Evolutionary conservation across 495 filamentous ascomycete genomes (phyloP).

Genomic region (Saxophila tyrrhenica): DNA sequence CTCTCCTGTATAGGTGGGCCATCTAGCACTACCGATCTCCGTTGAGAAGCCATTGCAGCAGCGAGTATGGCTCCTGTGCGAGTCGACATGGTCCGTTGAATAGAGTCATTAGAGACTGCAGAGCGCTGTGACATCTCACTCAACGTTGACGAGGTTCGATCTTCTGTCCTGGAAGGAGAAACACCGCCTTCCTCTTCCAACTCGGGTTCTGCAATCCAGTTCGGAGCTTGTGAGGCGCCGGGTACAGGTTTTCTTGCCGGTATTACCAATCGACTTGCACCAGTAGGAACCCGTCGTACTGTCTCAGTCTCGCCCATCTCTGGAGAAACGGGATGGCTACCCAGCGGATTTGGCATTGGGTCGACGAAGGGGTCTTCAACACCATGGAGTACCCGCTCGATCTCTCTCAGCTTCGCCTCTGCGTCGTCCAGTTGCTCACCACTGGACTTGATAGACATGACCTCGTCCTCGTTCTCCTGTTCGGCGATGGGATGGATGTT

Average conservation of each 20-base stretch:
- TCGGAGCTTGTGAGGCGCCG: constrained; percentile 13
- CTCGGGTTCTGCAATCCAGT: constrained; percentile 44
- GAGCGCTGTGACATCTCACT: constrained; percentile 38
- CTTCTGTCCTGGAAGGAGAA: constrained; percentile 39
- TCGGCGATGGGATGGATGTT: constrained; percentile 59
- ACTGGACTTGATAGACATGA: constrained; percentile 10
- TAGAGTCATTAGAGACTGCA: constrained; percentile 22
- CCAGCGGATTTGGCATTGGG: constrained; percentile 26
- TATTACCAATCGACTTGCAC: background rate
- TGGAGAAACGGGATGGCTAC: constrained; percentile 19
- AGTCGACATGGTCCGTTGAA: constrained; percentile 29
- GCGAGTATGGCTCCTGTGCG: constrained; percentile 22
- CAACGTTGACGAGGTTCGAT: constrained; percentile 46
- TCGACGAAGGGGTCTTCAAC: constrained; percentile 20
- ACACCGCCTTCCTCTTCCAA: constrained; percentile 17
- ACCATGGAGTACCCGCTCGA: constrained; percentile 27
- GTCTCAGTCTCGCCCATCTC: constrained; percentile 2
- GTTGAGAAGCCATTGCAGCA: constrained; percentile 3
- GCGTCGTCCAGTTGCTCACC: constrained; percentile 8
- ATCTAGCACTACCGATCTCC: background rate
- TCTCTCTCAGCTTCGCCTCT: constrained; percentile 19
- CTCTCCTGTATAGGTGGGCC: constrained; percentile 1
- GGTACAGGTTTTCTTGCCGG: background rate
- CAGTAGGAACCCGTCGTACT: constrained; percentile 2
- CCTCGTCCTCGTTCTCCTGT: constrained; percentile 56